These are phyloP conservation scores for Amyloporia xantha DNA, from an alignment of 768 basidiomycete genomes.

Conservation along the genomic window DNA sequence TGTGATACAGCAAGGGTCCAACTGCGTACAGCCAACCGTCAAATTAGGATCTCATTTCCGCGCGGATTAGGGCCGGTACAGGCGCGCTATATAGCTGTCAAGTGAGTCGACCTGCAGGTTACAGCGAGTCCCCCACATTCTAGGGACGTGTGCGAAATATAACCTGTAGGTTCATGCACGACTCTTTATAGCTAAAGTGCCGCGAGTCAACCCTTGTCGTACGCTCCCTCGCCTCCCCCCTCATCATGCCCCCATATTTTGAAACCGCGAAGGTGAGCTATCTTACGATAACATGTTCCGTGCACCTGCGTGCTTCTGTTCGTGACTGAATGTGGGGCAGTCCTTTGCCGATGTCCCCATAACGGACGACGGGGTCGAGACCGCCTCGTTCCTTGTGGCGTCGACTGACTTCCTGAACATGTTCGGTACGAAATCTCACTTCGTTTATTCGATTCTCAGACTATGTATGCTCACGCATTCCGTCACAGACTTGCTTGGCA, in stretches of 20 bases:
- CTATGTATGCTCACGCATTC: background rate
- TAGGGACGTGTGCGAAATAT: background rate
- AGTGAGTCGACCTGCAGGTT: background rate
- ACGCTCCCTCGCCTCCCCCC: background rate
- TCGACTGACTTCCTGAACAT: constrained; percentile 76
- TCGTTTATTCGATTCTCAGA: background rate
- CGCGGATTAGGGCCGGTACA: too few species aligned
- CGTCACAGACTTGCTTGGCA: constrained; percentile 55
- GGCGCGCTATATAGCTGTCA: too few species aligned
- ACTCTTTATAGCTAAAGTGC: background rate
- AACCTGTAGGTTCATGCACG: background rate
- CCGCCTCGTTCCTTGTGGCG: constrained; percentile 75
- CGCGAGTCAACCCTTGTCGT: background rate
- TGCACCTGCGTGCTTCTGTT: background rate
- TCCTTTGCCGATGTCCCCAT: constrained; percentile 83
- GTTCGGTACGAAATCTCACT: constrained; percentile 44
- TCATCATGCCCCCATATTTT: constrained; percentile 51
- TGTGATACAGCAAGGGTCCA: too few species aligned
- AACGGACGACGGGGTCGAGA: constrained; percentile 73
- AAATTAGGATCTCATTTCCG: background rate
- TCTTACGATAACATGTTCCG: background rate
- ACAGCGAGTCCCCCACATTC: background rate
- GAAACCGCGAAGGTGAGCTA: constrained; percentile 56
- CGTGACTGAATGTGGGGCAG: constrained; percentile 31
- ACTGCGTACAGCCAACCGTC: too few species aligned